These are phyloP conservation scores for Coemansia sp. DNA, from an alignment of 192 early-diverging fungal species.

Conservation along the genomic window DNA sequence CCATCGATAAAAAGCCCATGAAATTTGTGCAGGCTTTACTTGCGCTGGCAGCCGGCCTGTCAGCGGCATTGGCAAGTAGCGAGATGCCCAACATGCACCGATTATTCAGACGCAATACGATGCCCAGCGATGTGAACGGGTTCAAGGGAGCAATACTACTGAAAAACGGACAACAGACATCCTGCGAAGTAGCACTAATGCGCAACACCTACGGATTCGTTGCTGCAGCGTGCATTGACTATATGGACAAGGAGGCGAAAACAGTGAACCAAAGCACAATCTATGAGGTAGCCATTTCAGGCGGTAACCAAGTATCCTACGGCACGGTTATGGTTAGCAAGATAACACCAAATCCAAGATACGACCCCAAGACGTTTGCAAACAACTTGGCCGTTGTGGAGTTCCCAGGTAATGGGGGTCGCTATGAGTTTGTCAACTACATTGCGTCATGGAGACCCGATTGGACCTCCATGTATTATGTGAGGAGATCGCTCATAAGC, in stretches of 20 bases:
- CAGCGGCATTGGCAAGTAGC: constrained; percentile 10
- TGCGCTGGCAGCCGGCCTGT: constrained; percentile 47
- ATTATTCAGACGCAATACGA: neutral
- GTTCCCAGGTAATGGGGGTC: constrained; percentile 18
- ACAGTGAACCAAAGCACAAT: constrained; percentile 13
- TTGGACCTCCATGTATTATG: constrained; percentile 35
- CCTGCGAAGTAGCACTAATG: constrained; percentile 49
- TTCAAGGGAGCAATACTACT: constrained; percentile 45
- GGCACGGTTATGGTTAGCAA: constrained; percentile 26
- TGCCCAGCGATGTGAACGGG: constrained; percentile 15
- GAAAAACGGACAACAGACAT: constrained; percentile 46
- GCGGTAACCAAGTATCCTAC: constrained; percentile 14
- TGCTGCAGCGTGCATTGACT: constrained; percentile 43
- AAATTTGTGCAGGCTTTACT: constrained; percentile 15
- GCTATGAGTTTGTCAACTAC: constrained; percentile 32
- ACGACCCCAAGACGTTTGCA: constrained; percentile 42
- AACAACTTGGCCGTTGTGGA: constrained; percentile 45
- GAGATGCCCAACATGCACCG: neutral
- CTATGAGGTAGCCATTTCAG: constrained; percentile 31
- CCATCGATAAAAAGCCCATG: neutral
- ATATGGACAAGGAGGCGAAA: constrained; percentile 11
- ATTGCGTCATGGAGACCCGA: constrained; percentile 45
- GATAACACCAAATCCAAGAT: constrained; percentile 27
- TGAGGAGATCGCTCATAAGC: constrained; percentile 19
- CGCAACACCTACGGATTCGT: constrained; percentile 34